Percentiles rank a stretch among this genome's conserved stretches.
These are phyloP conservation scores for Didymosphaeria variabile DNA, from an alignment of 2,329 filamentous ascomycete genomes.

Conservation along the genomic window DNA sequence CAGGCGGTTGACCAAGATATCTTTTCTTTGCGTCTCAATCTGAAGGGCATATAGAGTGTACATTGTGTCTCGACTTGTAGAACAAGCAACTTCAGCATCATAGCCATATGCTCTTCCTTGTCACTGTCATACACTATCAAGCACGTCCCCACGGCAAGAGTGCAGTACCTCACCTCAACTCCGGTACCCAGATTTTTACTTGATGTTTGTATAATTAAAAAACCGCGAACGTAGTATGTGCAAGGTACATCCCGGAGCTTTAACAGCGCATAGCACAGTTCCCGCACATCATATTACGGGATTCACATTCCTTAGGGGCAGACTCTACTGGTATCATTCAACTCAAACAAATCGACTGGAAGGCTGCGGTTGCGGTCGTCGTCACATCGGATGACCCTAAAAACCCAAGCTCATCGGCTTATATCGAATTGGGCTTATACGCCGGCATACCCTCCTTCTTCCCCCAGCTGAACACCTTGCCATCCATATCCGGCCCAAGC, in stretches of 20 bases:
- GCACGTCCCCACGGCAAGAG: neutral
- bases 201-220: no score
- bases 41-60: conserved; percentile 21
- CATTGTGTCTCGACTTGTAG: conserved; percentile 19
- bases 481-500: conserved; percentile 65
- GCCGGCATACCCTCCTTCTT: conserved; percentile 60
- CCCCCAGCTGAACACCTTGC: conserved; percentile 66
- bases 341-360: neutral
- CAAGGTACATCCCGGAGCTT: no score
- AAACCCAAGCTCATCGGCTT: conserved; percentile 18
- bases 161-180: no score
- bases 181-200: no score
- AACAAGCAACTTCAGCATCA: conserved; percentile 17
- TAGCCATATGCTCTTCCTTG: conserved; percentile 8
- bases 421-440: conserved; percentile 37
- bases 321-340: neutral
- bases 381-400: neutral
- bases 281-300: no score
- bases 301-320: neutral
- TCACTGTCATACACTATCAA: neutral
- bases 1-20: neutral
- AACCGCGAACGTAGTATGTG: no score
- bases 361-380: neutral
- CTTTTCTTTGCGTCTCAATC: conserved; percentile 8
- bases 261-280: no score